Base-by-base conservation (phyloP, 2,329 filamentous ascomycete species). In the Diaporthe destruens region DNA sequence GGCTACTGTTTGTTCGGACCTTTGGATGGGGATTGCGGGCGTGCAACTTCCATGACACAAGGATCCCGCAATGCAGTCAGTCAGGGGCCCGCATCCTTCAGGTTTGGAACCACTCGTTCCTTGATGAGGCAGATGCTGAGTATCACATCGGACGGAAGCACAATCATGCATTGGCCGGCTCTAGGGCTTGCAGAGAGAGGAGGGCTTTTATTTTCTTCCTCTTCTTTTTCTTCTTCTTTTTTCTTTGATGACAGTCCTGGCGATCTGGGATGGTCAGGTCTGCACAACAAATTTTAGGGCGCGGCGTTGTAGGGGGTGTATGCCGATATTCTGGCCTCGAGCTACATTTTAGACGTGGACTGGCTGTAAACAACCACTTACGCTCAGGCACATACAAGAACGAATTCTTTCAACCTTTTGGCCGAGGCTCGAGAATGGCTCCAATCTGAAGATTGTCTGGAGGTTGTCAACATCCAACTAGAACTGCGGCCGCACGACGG, bases 261-360 rank as follows among this genome's bases (percentile, higher is more conserved):
- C 23, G 55, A 32, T 54, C 23, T 61, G 55, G 23, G 53, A 53
- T 36, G 47, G 34, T 9, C 32, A 14, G 55, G 42, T 53, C 47
- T 29, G 36, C 23, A 23, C 29, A 34, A 36, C 23, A 20, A 51
- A 23, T 53, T 42, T 29, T 67, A 18, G 42, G 71, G 71, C 71
- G 53, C n/a, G 71, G 71, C 71, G 71, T 73, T 73, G 34, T 44
- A 53, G 53, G 71, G 67, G 49, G 42, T 32, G 51, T 44, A 54
- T 67, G 42, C 54, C 63, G 25, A 66, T 20, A 47, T 56, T 54
- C 18, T 61, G 34, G 23, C 34, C 42, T 67, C 18, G 32, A 44
- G 68, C 59, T 54, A 51, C 49, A 36, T 55, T 36, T 55, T 51
- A 56, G 59, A 63, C 25, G 63, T 23, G 68, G 57, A 47, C 36